Conservation (phyloP, 1,284 basidiomycete species). For the Psilocybe mexicana region DNA sequence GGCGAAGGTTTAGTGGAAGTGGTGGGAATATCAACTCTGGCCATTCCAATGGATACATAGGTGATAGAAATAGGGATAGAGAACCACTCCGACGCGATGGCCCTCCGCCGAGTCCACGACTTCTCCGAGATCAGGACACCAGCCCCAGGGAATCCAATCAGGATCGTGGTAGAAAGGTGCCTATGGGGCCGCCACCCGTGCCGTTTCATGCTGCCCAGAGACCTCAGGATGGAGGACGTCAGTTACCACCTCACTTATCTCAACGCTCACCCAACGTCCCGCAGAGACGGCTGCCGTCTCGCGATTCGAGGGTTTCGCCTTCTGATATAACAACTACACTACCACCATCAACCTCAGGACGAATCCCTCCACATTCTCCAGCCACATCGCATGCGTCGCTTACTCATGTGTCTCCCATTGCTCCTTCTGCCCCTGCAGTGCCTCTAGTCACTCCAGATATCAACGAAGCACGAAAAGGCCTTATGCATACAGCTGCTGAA, state of each 20-base stretch:
- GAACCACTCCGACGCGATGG: conserved; percentile 32
- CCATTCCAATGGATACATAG: conserved; percentile 20
- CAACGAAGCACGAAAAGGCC: conserved; percentile 74
- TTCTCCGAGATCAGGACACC: conserved; percentile 26
- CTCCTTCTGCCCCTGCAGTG: conserved; percentile 32
- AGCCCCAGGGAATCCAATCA: conserved; percentile 27
- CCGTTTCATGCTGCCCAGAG: conserved; percentile 39
- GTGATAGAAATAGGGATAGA: conserved; percentile 26
- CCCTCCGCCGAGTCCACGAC: conserved; percentile 35
- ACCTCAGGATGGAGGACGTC: conserved; percentile 40
- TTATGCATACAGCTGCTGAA: conserved; percentile 91
- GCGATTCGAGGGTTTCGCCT: conserved; percentile 35
- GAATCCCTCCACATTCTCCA: conserved; percentile 44
- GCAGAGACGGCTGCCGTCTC: conserved; percentile 37
- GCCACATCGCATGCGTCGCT: conserved; percentile 40
- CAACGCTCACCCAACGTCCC: conserved; percentile 31
- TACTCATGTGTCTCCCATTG: conserved; percentile 33
- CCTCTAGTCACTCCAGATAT: conserved; percentile 51
- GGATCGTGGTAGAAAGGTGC: conserved; percentile 40
- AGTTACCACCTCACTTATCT: conserved; percentile 49
- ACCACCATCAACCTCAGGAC: conserved; percentile 26
- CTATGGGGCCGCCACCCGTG: conserved; percentile 51
- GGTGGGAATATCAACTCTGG: conserved; percentile 26
- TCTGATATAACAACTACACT: conserved; percentile 26
- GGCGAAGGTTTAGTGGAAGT: conserved; percentile 35